A percentile compares a stretch with the other conserved stretches of the same genome.
These are phyloP conservation scores for Penicillium oxalicum DNA, from an alignment of 2,329 filamentous ascomycete species.

Conservation along the genomic window DNA sequence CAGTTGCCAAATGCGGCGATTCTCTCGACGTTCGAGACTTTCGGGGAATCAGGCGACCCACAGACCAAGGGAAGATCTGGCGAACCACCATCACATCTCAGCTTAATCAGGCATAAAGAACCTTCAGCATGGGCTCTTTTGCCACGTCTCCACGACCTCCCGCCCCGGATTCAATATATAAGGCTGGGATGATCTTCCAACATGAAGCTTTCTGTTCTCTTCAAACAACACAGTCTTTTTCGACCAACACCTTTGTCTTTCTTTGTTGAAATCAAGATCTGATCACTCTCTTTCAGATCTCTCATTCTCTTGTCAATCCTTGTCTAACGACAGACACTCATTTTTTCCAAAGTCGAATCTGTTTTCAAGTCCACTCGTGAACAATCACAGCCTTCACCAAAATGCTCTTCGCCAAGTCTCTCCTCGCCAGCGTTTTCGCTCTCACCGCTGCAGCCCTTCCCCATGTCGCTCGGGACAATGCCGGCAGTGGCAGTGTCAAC, in stretches of 20 bases:
- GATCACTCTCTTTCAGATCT: constrained; percentile 12
- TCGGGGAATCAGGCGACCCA: not conserved
- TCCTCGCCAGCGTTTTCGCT: constrained; percentile 19
- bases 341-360: constrained; percentile 4
- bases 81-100: constrained; percentile 1
- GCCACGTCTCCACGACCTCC: constrained; percentile 4
- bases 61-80: not conserved
- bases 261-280: constrained; percentile 4
- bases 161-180: constrained; percentile 9
- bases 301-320: constrained; percentile 9
- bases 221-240: constrained; percentile 12
- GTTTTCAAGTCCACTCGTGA: constrained; percentile 1
- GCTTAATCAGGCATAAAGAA: not conserved
- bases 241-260: constrained; percentile 1
- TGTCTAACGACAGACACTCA: not conserved
- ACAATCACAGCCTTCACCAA: constrained; percentile 4
- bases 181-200: not conserved
- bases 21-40: not conserved
- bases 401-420: constrained; percentile 17
- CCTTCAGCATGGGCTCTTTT: not conserved
- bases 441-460: constrained; percentile 17
- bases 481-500: constrained; percentile 18
- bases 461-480: constrained; percentile 6
- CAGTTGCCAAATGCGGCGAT: constrained; percentile 5
- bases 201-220: not conserved